Evolutionary conservation across 106 monocot genomes (phyloP), one percentile per base, ranked within the genome.

Genomic region (Agapanthus africanus): DNA sequence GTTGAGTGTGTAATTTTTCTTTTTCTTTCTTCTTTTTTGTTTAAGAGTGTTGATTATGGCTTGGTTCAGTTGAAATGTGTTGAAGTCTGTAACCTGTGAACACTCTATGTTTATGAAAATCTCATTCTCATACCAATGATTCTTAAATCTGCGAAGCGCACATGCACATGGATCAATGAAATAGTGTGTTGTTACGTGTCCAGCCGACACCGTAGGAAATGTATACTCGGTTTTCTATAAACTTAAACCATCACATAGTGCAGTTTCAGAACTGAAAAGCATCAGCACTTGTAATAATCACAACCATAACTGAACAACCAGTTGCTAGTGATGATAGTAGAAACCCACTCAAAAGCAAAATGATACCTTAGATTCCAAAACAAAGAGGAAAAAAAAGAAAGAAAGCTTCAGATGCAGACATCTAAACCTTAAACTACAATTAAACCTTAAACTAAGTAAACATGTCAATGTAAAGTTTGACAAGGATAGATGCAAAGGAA

Each of bases 391-490:
- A 38, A 61, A 19, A 21, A 11, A 13, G 32, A 50, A 67, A 66
- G 40, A 34, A 13, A 54, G 15, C 19, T 38, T 41, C 70, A 81
- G 72, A 34, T 71, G 61, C 38, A 71, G 79, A 86, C 86, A 77
- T 15, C 16, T 47, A 47, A 47, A 47, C 2, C 46, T 15, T 47
- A 47, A 7, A 47, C 46, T n/a, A n/a, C n/a, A n/a, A 71, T 41
- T 67, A 54, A 67, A 76, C 75, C 78, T 71, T 85, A 81, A 85
- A 85, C 84, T n/a, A 73, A 70, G 75, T 26, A 37, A 59, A 50
- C 50, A 66, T 82, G 81, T 70, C 50, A 76, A 50, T 39, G 71
- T 79, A 82, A 85, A 68, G 61, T 41, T 68, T 71, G 81, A 56
- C 81, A 82, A 21, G 49, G 72, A 63, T 68, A 69, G 34, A 81